phyloP scores from a whole-genome alignment of 2,329 filamentous ascomycete genomes.

The Phialemoniopsis sp. region DNA sequence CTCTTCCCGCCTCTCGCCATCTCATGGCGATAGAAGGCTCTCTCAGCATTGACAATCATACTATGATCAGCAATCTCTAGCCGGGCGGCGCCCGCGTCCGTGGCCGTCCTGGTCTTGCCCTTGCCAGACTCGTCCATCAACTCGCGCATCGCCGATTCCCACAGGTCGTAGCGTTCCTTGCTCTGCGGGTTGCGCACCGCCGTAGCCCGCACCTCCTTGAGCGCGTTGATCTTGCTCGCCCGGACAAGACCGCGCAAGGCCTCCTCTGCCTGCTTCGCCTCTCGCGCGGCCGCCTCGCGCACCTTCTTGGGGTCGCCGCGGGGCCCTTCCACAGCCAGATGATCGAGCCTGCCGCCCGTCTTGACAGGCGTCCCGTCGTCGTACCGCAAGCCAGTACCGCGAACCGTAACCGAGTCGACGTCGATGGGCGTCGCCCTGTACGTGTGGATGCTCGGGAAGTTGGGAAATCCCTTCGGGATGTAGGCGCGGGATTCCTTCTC shows the following conservation, averaged over 20 bases:
- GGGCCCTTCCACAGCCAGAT: slow-evolving; percentile 10
- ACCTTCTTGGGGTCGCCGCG: slow-evolving; percentile 51
- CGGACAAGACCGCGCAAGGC: slow-evolving; percentile 56
- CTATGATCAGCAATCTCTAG: slow-evolving; percentile 57
- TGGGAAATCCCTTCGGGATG: slow-evolving; percentile 55
- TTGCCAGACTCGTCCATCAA: slow-evolving; percentile 35
- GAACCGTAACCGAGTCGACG: slow-evolving; percentile 23
- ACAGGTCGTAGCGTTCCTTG: slow-evolving; percentile 53
- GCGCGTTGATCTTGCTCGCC: slow-evolving; percentile 59
- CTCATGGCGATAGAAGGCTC: slow-evolving; percentile 48
- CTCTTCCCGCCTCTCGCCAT: slow-evolving; percentile 43
- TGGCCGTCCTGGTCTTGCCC: slow-evolving; percentile 5
- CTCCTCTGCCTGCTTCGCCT: slow-evolving; percentile 58
- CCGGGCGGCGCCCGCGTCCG: slow-evolving; percentile 6
- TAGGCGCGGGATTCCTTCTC: slow-evolving; percentile 53
- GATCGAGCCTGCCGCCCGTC: slow-evolving; percentile 8
- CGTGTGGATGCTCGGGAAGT: slow-evolving; percentile 61
- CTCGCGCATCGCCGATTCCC: slow-evolving; percentile 58
- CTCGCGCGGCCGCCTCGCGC: slow-evolving; percentile 53
- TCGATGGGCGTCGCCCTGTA: slow-evolving; percentile 55
- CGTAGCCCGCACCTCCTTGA: slow-evolving; percentile 57
- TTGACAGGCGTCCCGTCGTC: slow-evolving; percentile 19
- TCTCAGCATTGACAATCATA: slow-evolving; percentile 60
- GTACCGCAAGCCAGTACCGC: slow-evolving; percentile 14
- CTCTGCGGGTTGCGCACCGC: slow-evolving; percentile 48